Evolutionary conservation across 2,329 filamentous ascomycete genomes (phyloP).

Genomic region (Aspergillus carbonarius): DNA sequence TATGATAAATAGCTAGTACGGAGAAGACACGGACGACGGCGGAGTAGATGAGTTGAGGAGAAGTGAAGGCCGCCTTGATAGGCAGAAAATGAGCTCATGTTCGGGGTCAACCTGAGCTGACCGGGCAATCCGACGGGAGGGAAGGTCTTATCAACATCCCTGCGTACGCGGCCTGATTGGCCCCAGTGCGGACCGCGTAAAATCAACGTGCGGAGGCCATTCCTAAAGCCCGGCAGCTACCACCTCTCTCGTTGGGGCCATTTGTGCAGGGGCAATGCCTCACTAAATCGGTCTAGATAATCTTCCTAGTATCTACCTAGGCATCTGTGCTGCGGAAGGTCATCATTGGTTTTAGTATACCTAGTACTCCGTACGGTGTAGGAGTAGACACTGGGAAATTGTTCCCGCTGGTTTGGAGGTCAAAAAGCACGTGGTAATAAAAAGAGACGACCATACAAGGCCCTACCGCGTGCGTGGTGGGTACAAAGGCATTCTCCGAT

Average conservation of each 20-base stretch:
- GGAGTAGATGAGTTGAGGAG: background rate
- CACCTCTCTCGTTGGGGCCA: background rate
- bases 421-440: no score
- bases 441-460: no score
- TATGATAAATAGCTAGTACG: background rate
- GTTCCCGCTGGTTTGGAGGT: no score
- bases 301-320: no score
- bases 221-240: background rate
- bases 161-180: background rate
- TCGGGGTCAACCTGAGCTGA: background rate
- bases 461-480: background rate
- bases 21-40: background rate
- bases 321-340: no score
- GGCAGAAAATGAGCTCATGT: background rate
- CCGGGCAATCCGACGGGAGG: background rate
- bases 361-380: no score
- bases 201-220: background rate
- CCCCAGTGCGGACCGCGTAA: background rate
- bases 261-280: no score
- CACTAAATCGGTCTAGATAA: no score
- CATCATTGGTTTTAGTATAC: no score
- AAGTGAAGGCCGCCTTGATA: background rate
- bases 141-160: background rate
- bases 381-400: no score
- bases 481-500: background rate